Percentiles rank a stretch among this genome's conserved stretches.
Evolutionary conservation across 352 stramenopile genomes (phyloP).

Genomic region (Pythium myriotylum): DNA sequence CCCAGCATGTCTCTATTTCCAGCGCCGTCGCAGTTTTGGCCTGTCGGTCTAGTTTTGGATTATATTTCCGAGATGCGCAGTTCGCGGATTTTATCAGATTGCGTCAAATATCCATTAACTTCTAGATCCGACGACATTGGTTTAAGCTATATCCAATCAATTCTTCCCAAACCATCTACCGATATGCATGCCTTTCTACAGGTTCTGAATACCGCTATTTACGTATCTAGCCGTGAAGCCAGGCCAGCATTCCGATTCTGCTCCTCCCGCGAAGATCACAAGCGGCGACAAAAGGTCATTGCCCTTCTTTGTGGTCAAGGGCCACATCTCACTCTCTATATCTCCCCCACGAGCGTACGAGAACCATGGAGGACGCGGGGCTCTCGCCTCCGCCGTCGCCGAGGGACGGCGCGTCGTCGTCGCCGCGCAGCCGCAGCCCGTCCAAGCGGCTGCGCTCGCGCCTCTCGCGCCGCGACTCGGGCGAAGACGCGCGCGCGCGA

Average conservation of each 20-base stretch:
- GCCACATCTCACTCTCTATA: neutral
- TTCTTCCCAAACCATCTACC: too few relatives aligned
- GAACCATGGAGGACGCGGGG: too few relatives aligned
- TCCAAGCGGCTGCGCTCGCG: slow-evolving; percentile 29
- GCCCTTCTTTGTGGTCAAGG: slow-evolving; percentile 16
- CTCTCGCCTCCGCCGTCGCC: neutral
- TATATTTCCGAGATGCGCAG: neutral
- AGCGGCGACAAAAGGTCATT: slow-evolving; percentile 16
- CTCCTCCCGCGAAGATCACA: neutral
- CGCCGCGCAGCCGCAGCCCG: slow-evolving; percentile 17
- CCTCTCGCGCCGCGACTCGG: slow-evolving; percentile 57
- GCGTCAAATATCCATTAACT: too few relatives aligned
- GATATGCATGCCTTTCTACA: neutral
- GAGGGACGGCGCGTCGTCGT: slow-evolving; percentile 31
- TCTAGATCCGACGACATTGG: too few relatives aligned
- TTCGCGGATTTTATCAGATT: neutral
- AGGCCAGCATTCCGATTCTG: too few relatives aligned
- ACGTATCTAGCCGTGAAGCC: too few relatives aligned
- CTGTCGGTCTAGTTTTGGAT: neutral
- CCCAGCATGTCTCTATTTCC: neutral
- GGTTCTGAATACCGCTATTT: neutral
- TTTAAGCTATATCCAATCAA: too few relatives aligned
- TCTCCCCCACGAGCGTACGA: neutral
- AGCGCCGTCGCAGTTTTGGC: neutral
- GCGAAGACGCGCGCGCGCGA: slow-evolving; percentile 41